Percentiles rank a stretch among this genome's conserved stretches.
Evolutionary conservation across 768 basidiomycete genomes (phyloP).

Genomic region (Termitomyces sp.): DNA sequence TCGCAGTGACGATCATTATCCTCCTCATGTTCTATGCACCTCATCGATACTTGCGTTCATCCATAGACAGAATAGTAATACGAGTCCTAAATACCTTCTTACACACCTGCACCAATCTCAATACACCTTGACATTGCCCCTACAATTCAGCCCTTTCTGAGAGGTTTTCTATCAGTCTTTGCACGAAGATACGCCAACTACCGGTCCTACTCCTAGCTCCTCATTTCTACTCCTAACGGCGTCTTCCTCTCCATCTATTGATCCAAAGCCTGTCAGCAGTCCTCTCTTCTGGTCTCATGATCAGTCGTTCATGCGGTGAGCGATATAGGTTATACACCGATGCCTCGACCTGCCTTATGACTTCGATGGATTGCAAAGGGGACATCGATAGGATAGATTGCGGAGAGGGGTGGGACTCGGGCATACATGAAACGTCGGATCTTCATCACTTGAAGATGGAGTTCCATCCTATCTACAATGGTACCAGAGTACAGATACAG

Average conservation of each 20-base stretch:
- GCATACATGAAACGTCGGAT: too few relatives aligned
- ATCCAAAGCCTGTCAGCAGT: constrained; percentile 5
- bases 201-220: background rate
- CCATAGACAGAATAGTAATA: background rate
- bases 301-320: background rate
- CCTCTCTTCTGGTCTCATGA: constrained; percentile 2
- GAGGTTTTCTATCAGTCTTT: constrained; percentile 1
- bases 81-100: background rate
- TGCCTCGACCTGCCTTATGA: background rate
- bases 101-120: background rate
- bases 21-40: too few relatives aligned
- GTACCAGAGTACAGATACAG: background rate
- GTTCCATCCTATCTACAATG: background rate
- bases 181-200: background rate
- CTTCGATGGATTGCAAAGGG: background rate
- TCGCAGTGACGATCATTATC: too few relatives aligned
- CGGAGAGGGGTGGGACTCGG: background rate
- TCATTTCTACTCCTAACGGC: background rate
- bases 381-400: background rate
- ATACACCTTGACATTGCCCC: background rate
- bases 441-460: background rate
- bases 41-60: too few relatives aligned
- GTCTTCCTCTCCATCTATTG: background rate
- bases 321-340: background rate
- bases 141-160: background rate